A percentile compares a stretch with the other conserved stretches of the same genome.
These are phyloP conservation scores for Tuber magnatum DNA, from an alignment of 495 filamentous ascomycete species.

Conservation along the genomic window DNA sequence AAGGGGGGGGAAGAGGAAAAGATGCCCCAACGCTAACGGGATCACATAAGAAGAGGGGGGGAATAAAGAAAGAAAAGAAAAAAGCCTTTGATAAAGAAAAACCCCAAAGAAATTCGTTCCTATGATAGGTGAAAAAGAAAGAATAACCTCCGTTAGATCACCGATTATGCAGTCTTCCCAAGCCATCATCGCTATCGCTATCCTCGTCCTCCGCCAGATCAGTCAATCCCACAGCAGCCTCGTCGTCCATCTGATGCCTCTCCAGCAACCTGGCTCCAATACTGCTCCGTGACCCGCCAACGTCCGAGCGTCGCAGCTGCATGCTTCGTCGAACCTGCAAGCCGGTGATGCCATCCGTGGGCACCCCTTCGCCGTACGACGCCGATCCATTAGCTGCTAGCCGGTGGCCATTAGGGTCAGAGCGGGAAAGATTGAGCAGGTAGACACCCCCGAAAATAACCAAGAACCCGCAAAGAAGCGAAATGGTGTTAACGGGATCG, in stretches of 20 bases:
- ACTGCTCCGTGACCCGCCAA: slow-evolving; percentile 49
- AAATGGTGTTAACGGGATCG: slow-evolving; percentile 86
- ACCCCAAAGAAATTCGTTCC: not conserved
- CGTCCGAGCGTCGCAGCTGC: slow-evolving; percentile 68
- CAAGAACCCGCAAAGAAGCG: slow-evolving; percentile 86
- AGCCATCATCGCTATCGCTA: slow-evolving; percentile 44
- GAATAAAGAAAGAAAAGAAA: not conserved
- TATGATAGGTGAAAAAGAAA: not conserved
- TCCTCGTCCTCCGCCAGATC: slow-evolving; percentile 60
- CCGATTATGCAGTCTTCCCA: slow-evolving; percentile 14
- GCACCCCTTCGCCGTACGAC: slow-evolving; percentile 63
- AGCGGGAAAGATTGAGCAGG: slow-evolving; percentile 85
- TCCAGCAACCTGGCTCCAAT: slow-evolving; percentile 58
- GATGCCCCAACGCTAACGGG: not conserved
- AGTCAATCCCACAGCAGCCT: slow-evolving; percentile 54
- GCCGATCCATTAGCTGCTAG: slow-evolving; percentile 55
- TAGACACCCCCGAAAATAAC: slow-evolving; percentile 97
- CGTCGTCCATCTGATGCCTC: slow-evolving; percentile 42
- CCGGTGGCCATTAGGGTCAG: slow-evolving; percentile 73
- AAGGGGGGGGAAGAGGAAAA: not conserved
- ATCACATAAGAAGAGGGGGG: not conserved
- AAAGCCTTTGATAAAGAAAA: not conserved
- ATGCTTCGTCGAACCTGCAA: slow-evolving; percentile 83
- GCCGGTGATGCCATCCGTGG: slow-evolving; percentile 83
- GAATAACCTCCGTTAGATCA: not conserved